Evolutionary conservation across 116 monocot genomes (phyloP), one percentile per base, ranked within the genome.

Genomic region (Posidonia oceanica): DNA sequence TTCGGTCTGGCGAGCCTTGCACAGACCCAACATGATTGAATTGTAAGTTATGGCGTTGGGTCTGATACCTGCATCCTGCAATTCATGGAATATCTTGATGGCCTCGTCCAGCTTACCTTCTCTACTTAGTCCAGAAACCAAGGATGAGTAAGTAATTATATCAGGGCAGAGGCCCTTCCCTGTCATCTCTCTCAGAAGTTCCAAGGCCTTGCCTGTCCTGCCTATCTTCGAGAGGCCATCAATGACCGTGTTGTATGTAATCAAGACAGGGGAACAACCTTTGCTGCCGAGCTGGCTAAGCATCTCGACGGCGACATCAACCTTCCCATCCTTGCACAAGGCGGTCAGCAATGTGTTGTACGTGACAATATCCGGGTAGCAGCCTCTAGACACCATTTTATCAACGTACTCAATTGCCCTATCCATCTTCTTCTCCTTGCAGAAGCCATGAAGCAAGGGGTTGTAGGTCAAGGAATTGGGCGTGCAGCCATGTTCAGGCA

Each of bases 401-500:
- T 89, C 85, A 71, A 93, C 61, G 38, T 77, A 89, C 79, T 82
- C 83, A 6, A 89, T 74, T 1, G 93, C 89, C 40, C 77, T 73
- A 8, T 88, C 81, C 79, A 93, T 87, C 75, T 84, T 82, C 83
- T 83, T 83, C 73, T 89, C 87, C 77, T 78, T 86, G 72, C 93
- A 93, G 52, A 89, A 85, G 29, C 79, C 84, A 39, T 86, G 86
- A 15, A 93, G 86, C 79, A 93, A 56, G 3, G 86, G 89, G 52
- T 93, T 93, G 61, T 93, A 93, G 59, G 89, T 93, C 66, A 86
- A 62, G 3, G 93, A 84, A 75, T 88, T 93, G 0, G 93, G 93
- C 1, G 64, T 79, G 84, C 88, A 93, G 18, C 89, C 88, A 39
- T 88, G 83, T 61, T 85, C 81, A 0, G 81, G 72, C 84, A 93